phyloP scores from a whole-genome alignment of 805 yeast species.

The Monosporozyma unispora region DNA sequence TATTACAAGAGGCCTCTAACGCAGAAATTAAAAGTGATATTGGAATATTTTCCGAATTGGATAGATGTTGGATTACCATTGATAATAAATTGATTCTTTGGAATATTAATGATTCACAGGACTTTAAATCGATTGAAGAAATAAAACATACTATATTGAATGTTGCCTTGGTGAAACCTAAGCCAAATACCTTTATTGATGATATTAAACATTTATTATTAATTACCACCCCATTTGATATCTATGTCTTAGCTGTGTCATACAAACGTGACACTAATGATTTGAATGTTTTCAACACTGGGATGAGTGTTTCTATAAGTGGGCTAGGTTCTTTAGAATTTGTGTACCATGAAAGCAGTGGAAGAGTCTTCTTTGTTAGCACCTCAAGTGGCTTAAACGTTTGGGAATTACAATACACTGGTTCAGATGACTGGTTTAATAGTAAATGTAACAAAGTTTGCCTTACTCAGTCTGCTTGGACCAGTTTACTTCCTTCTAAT shows the following conservation, averaged over 20 bases:
- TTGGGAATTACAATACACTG: slow-evolving; percentile 82
- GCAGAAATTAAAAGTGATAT: slow-evolving; percentile 60
- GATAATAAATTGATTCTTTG: slow-evolving; percentile 79
- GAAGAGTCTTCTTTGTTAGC: slow-evolving; percentile 82
- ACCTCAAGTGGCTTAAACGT: slow-evolving; percentile 65
- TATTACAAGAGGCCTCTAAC: slow-evolving; percentile 61
- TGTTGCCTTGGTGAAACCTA: slow-evolving; percentile 74
- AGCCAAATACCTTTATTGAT: slow-evolving; percentile 68
- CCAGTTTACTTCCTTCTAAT: slow-evolving; percentile 42
- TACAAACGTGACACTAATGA: slow-evolving; percentile 36
- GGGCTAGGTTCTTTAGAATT: slow-evolving; percentile 67
- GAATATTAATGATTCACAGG: slow-evolving; percentile 60
- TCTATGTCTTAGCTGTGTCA: slow-evolving; percentile 69
- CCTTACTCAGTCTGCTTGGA: slow-evolving; percentile 57
- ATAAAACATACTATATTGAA: slow-evolving; percentile 67
- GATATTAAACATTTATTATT: slow-evolving; percentile 64
- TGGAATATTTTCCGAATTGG: slow-evolving; percentile 76
- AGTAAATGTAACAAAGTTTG: slow-evolving; percentile 78
- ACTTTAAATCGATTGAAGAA: slow-evolving; percentile 74
- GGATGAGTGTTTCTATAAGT: slow-evolving; percentile 67
- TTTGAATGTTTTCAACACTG: slow-evolving; percentile 71
- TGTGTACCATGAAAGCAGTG: slow-evolving; percentile 49
- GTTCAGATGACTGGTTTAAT: slow-evolving; percentile 78
- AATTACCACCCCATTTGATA: slow-evolving; percentile 70
- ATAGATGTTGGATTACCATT: slow-evolving; percentile 76